Evolutionary conservation across 345 rosid species (phyloP).

Genomic region (Linum usitatissimum): DNA sequence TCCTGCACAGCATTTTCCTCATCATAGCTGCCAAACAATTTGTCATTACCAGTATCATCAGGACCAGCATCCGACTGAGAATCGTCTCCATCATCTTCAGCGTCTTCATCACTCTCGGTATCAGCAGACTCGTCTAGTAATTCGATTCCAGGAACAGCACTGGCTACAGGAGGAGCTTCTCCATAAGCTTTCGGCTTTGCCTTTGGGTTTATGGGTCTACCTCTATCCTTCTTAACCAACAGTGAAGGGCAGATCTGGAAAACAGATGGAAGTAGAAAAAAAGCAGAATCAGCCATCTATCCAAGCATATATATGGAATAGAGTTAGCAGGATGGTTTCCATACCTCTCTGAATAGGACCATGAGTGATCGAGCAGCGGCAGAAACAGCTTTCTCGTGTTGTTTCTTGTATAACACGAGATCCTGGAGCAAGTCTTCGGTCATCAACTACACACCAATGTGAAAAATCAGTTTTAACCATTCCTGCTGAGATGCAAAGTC

Average conservation of each 20-base stretch:
- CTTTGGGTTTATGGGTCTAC: conserved; percentile 59
- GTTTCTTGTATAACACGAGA: conserved; percentile 75
- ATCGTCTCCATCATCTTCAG: conserved; percentile 13
- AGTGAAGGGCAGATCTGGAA: conserved; percentile 74
- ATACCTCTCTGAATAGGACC: conserved; percentile 88
- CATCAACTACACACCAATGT: conserved; percentile 58
- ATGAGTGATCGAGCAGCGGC: conserved; percentile 82
- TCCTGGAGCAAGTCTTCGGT: conserved; percentile 93
- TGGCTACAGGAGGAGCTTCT: conserved; percentile 44
- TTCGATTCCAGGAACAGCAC: conserved; percentile 62
- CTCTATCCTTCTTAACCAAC: conserved; percentile 89
- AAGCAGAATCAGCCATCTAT: neutral
- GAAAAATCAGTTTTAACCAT: neutral
- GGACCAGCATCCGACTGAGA: conserved; percentile 16
- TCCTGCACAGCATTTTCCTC: conserved; percentile 26
- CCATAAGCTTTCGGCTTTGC: conserved; percentile 86
- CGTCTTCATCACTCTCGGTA: conserved; percentile 24
- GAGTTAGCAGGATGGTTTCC: conserved; percentile 7
- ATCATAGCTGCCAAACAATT: conserved; percentile 22
- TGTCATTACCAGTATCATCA: conserved; percentile 22
- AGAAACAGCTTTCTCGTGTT: conserved; percentile 82
- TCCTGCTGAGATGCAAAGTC: neutral
- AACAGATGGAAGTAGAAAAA: conserved; percentile 10
- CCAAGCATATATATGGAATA: neutral
- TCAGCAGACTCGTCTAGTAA: conserved; percentile 34